Percentiles rank a stretch among this genome's conserved stretches.
Conservation (phyloP, 179 eudicot genomes). For the Spinacia oleracea region DNA sequence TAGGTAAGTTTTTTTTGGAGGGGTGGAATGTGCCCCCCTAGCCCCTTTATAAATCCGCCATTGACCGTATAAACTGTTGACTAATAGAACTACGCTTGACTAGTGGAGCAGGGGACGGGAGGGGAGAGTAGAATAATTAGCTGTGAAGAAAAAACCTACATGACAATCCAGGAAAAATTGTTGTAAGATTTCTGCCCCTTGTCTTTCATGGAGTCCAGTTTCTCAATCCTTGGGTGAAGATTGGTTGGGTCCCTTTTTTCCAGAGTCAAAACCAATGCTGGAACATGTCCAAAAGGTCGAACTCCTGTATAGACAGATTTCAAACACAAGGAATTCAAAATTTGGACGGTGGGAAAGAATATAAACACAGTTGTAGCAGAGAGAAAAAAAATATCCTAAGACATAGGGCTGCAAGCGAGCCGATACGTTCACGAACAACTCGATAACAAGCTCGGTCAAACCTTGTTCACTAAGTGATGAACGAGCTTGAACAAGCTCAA, state of each 20-base stretch:
- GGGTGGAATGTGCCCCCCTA: too few relatives aligned
- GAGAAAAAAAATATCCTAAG: not conserved
- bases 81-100: not conserved
- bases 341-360: not conserved
- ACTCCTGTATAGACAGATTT: not conserved
- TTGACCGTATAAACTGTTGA: too few relatives aligned
- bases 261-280: not conserved
- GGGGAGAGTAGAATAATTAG: not conserved
- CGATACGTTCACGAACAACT: too few relatives aligned
- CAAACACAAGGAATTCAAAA: not conserved
- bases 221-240: constrained; percentile 84
- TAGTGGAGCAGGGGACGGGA: not conserved
- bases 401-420: too few relatives aligned
- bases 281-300: not conserved
- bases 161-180: constrained; percentile 70
- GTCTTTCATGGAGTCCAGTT: constrained; percentile 81
- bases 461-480: too few relatives aligned
- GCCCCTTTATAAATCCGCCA: too few relatives aligned
- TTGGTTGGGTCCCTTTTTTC: constrained; percentile 74
- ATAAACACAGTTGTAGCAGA: not conserved
- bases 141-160: constrained; percentile 29
- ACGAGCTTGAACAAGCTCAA: too few relatives aligned
- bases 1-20: too few relatives aligned
- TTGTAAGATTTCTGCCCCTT: constrained; percentile 88
- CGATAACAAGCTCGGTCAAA: too few relatives aligned